These are phyloP conservation scores for Phytophthora syringae DNA, from an alignment of 352 stramenopile genomes.

Conservation along the genomic window DNA sequence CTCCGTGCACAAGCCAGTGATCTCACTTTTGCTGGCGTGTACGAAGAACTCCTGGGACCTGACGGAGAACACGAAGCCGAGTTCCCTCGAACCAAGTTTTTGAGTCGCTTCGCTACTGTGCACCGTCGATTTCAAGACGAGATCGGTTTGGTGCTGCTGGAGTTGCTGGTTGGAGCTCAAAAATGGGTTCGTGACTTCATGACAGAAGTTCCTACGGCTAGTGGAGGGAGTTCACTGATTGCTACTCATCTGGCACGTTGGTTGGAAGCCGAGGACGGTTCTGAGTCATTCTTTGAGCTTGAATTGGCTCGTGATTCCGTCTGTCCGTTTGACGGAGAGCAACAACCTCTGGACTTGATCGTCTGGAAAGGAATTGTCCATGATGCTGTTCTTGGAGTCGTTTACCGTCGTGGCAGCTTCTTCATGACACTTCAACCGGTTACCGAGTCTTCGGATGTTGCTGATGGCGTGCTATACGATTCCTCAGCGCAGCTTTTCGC, in stretches of 20 bases:
- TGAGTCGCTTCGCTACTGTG: slow-evolving; percentile 28
- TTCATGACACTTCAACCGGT: slow-evolving; percentile 50
- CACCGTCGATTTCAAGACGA: slow-evolving; percentile 39
- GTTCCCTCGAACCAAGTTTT: slow-evolving; percentile 25
- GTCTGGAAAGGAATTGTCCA: slow-evolving; percentile 72
- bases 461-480: slow-evolving; percentile 38
- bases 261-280: slow-evolving; percentile 54
- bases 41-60: slow-evolving; percentile 39
- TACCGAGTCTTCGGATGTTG: slow-evolving; percentile 33
- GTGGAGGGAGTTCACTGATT: slow-evolving; percentile 27
- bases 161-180: slow-evolving; percentile 57
- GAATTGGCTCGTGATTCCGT: slow-evolving; percentile 40
- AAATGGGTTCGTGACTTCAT: slow-evolving; percentile 62
- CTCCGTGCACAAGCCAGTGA: slow-evolving; percentile 53
- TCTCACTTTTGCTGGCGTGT: slow-evolving; percentile 43
- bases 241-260: slow-evolving; percentile 53
- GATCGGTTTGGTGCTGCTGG: slow-evolving; percentile 36
- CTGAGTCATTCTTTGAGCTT: slow-evolving; percentile 70
- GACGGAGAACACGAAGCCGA: slow-evolving; percentile 23
- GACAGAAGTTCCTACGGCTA: slow-evolving; percentile 48
- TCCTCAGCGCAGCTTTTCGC: slow-evolving; percentile 53
- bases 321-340: slow-evolving; percentile 20
- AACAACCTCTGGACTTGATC: slow-evolving; percentile 46
- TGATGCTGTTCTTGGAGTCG: slow-evolving; percentile 52
- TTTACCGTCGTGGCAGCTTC: slow-evolving; percentile 60